Base-by-base conservation (phyloP, 2,329 filamentous ascomycete genomes). In the Claviceps pazoutovae region DNA sequence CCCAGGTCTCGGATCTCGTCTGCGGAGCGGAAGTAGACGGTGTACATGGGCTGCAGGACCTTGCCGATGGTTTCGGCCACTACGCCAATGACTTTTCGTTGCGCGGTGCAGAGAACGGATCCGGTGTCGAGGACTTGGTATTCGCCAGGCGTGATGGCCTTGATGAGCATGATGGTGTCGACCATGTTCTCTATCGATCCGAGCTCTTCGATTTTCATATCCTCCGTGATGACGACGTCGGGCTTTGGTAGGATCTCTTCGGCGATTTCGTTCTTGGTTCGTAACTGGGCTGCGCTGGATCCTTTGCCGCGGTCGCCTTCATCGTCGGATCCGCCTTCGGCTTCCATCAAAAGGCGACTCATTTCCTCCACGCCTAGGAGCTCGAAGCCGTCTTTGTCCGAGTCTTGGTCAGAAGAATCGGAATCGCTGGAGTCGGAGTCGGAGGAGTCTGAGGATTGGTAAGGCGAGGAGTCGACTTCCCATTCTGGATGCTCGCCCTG, bases 31-130 rank as follows among this genome's bases (percentile, higher is more conserved):
- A 94, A 95, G 39, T 81, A 78, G 9, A 96, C 79, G 1, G 85
- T 86, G 69, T 97, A 98, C 58, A 90, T 74, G 8, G 93, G 93
- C 58, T 88, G 83, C 56, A 88, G 79, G 3, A 96, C 88, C 61
- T 86, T 80, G 46, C 91, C 93, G 37, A 97, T 78, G 5, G 88
- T 86, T 61, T 97, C 91, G 4, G 82, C 76, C n/a, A 97, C 78
- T 17, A 79, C 83, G 23, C 90, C 93, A 51, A 96, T 77, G 30
- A 96, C 78, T 19, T 76, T 78, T 50, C 88, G 78, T 59, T 93
- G 79, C 56, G 79, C 79, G 30, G 82, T 80, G 68, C 88, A 96
- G 30, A 98, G 76, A 3, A 94, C 78, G 0, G 90, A 94, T 34
- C 87, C 88, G 5, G 78, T 77, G 61, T 96, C 89, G 1, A 97